Percentiles rank a stretch among this genome's conserved stretches.
Evolutionary conservation across 805 yeast genomes (phyloP).

Genomic region (Lachancea fermentati): DNA sequence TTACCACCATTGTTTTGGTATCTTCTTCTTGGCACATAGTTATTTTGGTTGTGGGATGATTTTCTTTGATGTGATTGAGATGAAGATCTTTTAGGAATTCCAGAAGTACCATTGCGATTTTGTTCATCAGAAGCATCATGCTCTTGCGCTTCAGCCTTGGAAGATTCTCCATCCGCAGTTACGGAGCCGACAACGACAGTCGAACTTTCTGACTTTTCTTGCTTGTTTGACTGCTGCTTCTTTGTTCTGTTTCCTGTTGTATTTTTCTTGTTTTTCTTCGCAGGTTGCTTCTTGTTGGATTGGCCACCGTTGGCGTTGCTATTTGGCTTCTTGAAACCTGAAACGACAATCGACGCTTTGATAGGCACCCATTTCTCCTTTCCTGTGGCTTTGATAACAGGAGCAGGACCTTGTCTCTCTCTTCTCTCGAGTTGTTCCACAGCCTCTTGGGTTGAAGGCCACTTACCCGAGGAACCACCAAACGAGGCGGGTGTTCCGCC

Average conservation of each 20-base stretch:
- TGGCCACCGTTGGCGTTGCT: constrained; percentile 9
- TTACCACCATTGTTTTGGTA: constrained; percentile 15
- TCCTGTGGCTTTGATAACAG: constrained; percentile 30
- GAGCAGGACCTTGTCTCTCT: constrained; percentile 5
- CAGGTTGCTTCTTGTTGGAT: constrained; percentile 8
- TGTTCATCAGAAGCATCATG: background rate
- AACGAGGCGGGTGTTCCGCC: constrained; percentile 22
- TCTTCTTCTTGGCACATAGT: constrained; percentile 19
- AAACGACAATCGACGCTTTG: constrained; percentile 48
- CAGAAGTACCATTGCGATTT: background rate
- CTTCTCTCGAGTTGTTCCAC: constrained; percentile 14
- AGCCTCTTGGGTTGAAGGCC: constrained; percentile 37
- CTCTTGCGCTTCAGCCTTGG: background rate
- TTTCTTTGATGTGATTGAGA: background rate
- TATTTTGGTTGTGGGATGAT: constrained; percentile 2
- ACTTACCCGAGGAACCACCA: constrained; percentile 23
- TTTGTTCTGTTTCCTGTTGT: constrained; percentile 1
- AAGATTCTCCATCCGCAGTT: background rate
- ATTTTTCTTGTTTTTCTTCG: constrained; percentile 7
- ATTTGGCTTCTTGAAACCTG: constrained; percentile 15
- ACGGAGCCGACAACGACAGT: background rate
- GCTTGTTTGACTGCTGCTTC: constrained; percentile 9
- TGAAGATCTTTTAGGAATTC: background rate
- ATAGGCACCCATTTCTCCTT: constrained; percentile 73
- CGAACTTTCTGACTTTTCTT: background rate